Conservation (phyloP, 106 monocot species). For the Dendrobium catenatum region DNA sequence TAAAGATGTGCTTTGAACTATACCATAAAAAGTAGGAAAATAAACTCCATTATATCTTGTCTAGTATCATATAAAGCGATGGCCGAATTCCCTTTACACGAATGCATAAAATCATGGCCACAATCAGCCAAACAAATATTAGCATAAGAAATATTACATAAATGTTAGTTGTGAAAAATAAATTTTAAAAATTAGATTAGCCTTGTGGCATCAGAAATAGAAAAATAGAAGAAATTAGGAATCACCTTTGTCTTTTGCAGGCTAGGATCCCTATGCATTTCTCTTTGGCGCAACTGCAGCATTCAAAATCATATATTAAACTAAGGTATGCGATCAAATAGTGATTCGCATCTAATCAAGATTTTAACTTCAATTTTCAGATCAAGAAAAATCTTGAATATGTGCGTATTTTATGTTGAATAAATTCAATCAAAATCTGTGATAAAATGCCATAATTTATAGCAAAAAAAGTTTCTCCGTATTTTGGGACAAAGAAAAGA, state of each 20-base stretch:
- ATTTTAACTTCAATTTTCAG: neutral
- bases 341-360: neutral
- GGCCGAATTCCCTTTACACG: neutral
- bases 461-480: neutral
- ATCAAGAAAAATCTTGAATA: neutral
- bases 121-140: neutral
- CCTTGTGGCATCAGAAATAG: neutral
- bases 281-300: constrained; percentile 51
- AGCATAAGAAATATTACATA: neutral
- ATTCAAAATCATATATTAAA: constrained; percentile 9
- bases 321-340: constrained; percentile 1
- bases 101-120: neutral
- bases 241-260: constrained; percentile 48
- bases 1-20: too few species aligned
- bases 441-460: neutral
- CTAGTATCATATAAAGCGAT: neutral
- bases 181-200: neutral
- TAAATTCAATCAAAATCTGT: neutral
- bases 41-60: too few species aligned
- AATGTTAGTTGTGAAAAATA: neutral
- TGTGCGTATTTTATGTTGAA: neutral
- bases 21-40: too few species aligned
- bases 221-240: constrained; percentile 1
- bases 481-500: neutral
- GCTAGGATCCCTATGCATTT: constrained; percentile 46